Evolutionary conservation across 1,139 yeast species (phyloP), one percentile per base, ranked within the genome.

Genomic region (Candida freyschussii): DNA sequence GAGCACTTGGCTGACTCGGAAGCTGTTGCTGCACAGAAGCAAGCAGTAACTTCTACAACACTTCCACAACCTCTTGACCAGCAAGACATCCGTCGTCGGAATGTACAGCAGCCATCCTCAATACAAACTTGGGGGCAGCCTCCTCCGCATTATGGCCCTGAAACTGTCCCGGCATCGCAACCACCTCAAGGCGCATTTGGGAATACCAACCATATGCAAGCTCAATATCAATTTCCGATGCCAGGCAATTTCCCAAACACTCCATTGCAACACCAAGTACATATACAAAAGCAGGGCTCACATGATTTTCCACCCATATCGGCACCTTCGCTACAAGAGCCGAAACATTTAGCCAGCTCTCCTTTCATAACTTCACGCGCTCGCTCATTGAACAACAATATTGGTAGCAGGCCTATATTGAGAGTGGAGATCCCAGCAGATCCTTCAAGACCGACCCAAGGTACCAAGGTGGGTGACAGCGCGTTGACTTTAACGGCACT

Each of bases 401-500:
- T 44, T 19, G 40, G 43, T 17, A 32, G 61, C 20, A 53, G 77
- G 32, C 78, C 78, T 2, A 59, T 70, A 4, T 53, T 72, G 22
- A 49, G 77, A 32, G 76, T 72, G 10, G 75, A 69, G 50, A 71
- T 71, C 22, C 77, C 77, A 1, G 36, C 34, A 8, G 39, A 32
- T n/a, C 34, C 35, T 3, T n/a, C 38, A 19, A 29, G 31, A 15
- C 34, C 36, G 4, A 10, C 36, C 7, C 41, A 33, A 13, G 32
- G 33, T 4, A 29, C 29, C n/a, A 34, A 25, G 15, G 33, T 30
- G 7, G 34, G 34, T 4, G 66, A 59, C 30, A 53, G 62, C 34
- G 67, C 62, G 9, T 47, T 57, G 26, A 66, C 72, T 3, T 46
- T 67, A 19, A 64, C 70, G 4, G 72, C 72, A 2, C 34, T 60